phyloP scores from a whole-genome alignment of 1,284 basidiomycete species.

The Melampsora larici-populina region DNA sequence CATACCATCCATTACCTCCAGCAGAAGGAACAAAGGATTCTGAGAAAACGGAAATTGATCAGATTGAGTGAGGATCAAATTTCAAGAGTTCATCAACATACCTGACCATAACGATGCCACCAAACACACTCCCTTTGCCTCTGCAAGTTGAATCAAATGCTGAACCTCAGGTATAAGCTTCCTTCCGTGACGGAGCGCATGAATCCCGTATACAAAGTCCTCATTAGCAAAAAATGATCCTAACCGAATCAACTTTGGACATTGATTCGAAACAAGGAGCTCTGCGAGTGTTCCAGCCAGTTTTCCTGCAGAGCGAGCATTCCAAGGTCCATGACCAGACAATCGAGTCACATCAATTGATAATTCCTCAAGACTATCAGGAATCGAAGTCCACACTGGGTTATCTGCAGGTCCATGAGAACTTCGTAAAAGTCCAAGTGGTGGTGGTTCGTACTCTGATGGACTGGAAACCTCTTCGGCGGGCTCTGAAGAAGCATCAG shows the following conservation, averaged over 20 bases:
- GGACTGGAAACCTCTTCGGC: background rate
- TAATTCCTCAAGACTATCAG: slow-evolving; percentile 33
- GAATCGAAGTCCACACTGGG: slow-evolving; percentile 36
- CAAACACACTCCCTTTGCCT: background rate
- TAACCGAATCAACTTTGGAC: slow-evolving; percentile 18
- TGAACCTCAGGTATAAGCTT: background rate
- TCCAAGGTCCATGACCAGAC: slow-evolving; percentile 40
- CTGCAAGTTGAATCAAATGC: background rate
- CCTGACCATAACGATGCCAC: slow-evolving; percentile 28
- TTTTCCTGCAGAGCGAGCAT: background rate
- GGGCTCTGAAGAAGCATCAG: background rate
- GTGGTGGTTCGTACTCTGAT: background rate
- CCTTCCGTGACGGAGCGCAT: background rate
- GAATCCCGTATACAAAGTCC: slow-evolving; percentile 29
- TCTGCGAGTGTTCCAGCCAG: background rate
- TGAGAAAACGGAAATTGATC: background rate
- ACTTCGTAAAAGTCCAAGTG: background rate
- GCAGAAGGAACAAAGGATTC: too few relatives aligned
- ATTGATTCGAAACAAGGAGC: slow-evolving; percentile 19
- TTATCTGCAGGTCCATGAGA: slow-evolving; percentile 3
- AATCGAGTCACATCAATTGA: slow-evolving; percentile 37
- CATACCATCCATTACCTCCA: too few relatives aligned
- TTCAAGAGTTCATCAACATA: background rate
- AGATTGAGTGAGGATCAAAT: background rate
- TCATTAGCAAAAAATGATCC: slow-evolving; percentile 18